Conservation (phyloP, 352 stramenopile species). For the Pythium dissimile region DNA sequence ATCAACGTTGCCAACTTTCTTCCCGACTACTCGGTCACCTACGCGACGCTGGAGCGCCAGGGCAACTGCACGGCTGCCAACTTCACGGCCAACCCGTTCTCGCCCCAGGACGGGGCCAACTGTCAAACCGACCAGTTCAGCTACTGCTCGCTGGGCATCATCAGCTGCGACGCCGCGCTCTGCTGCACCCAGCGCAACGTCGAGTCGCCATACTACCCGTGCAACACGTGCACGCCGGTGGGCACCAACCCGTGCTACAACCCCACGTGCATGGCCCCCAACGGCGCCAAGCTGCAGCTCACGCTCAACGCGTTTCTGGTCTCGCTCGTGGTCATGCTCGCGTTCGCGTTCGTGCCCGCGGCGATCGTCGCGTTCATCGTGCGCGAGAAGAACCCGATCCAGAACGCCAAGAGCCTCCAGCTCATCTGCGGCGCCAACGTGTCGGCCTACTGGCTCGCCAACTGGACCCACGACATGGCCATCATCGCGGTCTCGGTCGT, state of each 20-base stretch:
- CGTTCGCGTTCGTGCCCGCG: constrained; percentile 45
- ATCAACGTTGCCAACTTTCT: constrained; percentile 61
- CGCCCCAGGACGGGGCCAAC: neutral
- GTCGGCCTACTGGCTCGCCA: constrained; percentile 39
- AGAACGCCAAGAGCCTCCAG: constrained; percentile 51
- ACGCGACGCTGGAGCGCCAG: constrained; percentile 9
- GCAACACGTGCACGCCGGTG: constrained; percentile 31
- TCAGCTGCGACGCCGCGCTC: constrained; percentile 36
- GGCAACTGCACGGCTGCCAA: constrained; percentile 21
- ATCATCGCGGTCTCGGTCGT: constrained; percentile 30
- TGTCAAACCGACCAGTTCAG: constrained; percentile 23
- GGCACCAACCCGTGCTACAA: constrained; percentile 34
- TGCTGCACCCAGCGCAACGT: constrained; percentile 41
- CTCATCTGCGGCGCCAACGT: constrained; percentile 37
- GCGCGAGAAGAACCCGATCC: constrained; percentile 41
- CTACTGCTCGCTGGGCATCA: constrained; percentile 45
- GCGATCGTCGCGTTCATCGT: constrained; percentile 44
- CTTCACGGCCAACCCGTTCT: constrained; percentile 9
- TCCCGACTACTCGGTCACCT: constrained; percentile 22
- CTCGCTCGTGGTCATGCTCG: constrained; percentile 35
- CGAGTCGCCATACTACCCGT: constrained; percentile 45
- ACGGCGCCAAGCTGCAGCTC: constrained; percentile 38
- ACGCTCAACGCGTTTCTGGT: constrained; percentile 44
- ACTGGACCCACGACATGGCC: constrained; percentile 36
- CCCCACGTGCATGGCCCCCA: constrained; percentile 16